Evolutionary conservation across 345 rosid species (phyloP), one percentile per base, ranked within the genome.

Genomic region (Lepidium africanum): DNA sequence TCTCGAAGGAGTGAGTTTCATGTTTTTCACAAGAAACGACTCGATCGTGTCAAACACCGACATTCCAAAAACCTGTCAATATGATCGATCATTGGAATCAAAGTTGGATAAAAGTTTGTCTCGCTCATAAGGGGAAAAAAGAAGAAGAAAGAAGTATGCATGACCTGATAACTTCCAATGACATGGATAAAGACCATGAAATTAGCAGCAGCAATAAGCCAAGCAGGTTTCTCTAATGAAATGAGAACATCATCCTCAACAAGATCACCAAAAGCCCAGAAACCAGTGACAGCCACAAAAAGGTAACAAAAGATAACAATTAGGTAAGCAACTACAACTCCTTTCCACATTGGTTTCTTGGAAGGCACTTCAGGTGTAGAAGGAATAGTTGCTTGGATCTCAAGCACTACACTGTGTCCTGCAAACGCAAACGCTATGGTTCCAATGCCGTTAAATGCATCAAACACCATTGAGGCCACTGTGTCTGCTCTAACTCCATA

Each of bases 311-410:
- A 8, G 52, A 77, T 73, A 32, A 85, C 90, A 5, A 81, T 70
- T 1, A 60, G 0, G 45, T 81, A 85, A 42, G 90, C 90, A 0
- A 76, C 79, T 0, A 77, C 55, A 8, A 74, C 84, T 23, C 90
- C 90, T 60, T 67, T 77, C 90, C 85, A 81, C 87, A 83, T 85
- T 9, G 90, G 87, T 46, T 75, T 80, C 55, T 73, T 85, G 0
- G 90, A 83, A 33, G 85, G 85, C 0, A 70, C 48, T 47, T 81
- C 81, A 8, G 84, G 86, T 12, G 85, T 65, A 9, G 85, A 85
- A 38, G 90, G 85, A 23, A 85, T 85, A 8, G 87, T 85, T 9
- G 90, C 87, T 55, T 85, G 90, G 21, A 85, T 85, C 79, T 85
- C 90, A 12, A 85, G 75, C 7, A 80, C 90, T 32, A 83, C 90